Evolutionary conservation across 176 grass and related monocot genomes (phyloP), one percentile per base, ranked within the genome.

Genomic region (Guadua angustifolia): DNA sequence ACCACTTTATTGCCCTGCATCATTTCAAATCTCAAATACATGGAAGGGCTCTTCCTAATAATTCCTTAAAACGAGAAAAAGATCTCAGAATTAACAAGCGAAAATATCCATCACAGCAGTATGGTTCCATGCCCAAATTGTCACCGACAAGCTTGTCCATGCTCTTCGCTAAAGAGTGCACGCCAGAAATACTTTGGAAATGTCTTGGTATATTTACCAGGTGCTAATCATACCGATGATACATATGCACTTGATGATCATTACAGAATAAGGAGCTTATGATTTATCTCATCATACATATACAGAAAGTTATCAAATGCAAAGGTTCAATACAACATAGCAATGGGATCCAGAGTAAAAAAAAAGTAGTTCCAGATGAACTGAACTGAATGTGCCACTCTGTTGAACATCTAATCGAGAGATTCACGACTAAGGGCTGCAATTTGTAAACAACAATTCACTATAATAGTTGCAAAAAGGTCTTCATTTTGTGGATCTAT

Each of bases 181-280:
- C 22, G 33, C 18, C 70, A 46, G 25, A 73, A 73, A 60, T 25
- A 24, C 33, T 35, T 66, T 5, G 64, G 33, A 66, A 36, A 12
- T 39, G 3, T 24, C 39, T 5, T 42, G 19, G 29, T 29, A n/a
- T 4, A 69, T 19, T 40, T 29, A 45, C 16, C 35, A 57, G 36
- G 36, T 43, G 47, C 74, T 43, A 57, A 14, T 77, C 32, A 61
- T 45, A 45, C 24, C 35, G 3, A 44, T 45, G n/a, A n/a, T n/a
- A n/a, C 74, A 73, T 51, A 47, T 55, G 51, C n/a, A 49, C 39
- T 29, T 73, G 24, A 73, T 51, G 25, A 17, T 51, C 55, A 58
- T n/a, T 58, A 58, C 55, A 51, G 17, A 21, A 69, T 69, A 39
- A 44, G 38, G 36, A 69, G 9, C 45, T 51, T 73, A 0, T 51